Evolutionary conservation across 495 filamentous ascomycete species (phyloP), one percentile per base, ranked within the genome.

Genomic region (Arthonia radiata): DNA sequence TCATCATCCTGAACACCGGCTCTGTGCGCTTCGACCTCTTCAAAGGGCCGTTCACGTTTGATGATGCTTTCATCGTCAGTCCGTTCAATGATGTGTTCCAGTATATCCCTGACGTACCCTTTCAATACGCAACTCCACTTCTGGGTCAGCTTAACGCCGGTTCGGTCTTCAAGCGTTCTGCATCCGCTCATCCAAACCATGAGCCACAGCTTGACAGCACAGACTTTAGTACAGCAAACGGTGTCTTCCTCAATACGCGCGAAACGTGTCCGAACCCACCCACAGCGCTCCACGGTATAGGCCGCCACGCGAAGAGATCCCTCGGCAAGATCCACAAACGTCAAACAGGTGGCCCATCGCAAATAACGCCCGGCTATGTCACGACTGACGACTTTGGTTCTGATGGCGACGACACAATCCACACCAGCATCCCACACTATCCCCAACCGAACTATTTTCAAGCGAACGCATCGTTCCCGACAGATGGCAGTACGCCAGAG

Each of bases 321-420:
- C n/a, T n/a, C n/a, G n/a, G n/a, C n/a, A n/a, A n/a, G n/a, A n/a
- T n/a, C n/a, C n/a, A n/a, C n/a, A n/a, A n/a, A n/a, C n/a, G n/a
- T n/a, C n/a, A n/a, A n/a, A n/a, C n/a, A n/a, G n/a, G n/a, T n/a
- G n/a, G n/a, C n/a, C n/a, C n/a, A n/a, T n/a, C n/a, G n/a, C n/a
- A n/a, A n/a, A n/a, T 36, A 2, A 45, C 40, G n/a, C 44, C 46
- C 8, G 52, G 52, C 12, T 54, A 54, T 32, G 36, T 30, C 1
- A 56, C 52, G 5, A 40, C 13, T 5, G 52, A 56, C 24, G 52
- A 56, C 30, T 53, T 53, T 28, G 53, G 52, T 30, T 33, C 24
- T 10, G 37, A 44, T 24, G 47, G 47, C 27, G 49, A 53, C 30
- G 49, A 53, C 21, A 53, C 49, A 0, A 22, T 37, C 3, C 49